Evolutionary conservation across 192 early-diverging fungal genomes (phyloP), one percentile per base, ranked within the genome.

Genomic region (Funneliformis geosporum): DNA sequence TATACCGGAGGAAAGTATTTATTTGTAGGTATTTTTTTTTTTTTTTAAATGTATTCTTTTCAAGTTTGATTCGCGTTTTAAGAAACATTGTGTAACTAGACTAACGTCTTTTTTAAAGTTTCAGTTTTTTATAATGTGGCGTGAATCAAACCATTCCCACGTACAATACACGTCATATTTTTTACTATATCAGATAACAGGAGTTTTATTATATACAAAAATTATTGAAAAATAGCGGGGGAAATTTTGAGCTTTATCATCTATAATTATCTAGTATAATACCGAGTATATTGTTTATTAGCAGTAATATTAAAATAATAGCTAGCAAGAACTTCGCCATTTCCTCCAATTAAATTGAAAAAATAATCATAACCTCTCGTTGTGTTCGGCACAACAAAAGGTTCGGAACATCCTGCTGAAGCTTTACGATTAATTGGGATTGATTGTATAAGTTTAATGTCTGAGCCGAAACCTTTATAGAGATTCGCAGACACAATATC

Each of bases 381-480:
- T 5, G 62, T 65, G 27, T 65, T 16, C 12, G 62, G 62, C 28
- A 65, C 62, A 28, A 65, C 27, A 25, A 65, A 65, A 65, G 62
- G 62, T 33, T 65, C 62, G 1, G 62, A 65, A 65, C 62, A 65
- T 28, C 62, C 62, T 16, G 28, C 28, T 14, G 62, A 65, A 33
- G 62, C 62, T 65, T 65, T 21, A 65, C 62, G 62, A 28, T 65
- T 65, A 9, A 65, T 65, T 28, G 62, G 62, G 21, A 55, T 55
- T 55, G 50, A 21, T 55, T 55, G 14, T 55, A 55, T 55, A 55
- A 55, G 50, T 55, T 55, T 55, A 18, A 55, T 55, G 21, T 55
- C 50, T 5, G 50, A 65, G 5, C 62, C 62, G 28, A 65, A 65
- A 33, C 62, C 62, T 65, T 65, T 65, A 28, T 65, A 65, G 14